Base-by-base conservation (phyloP, 2,329 filamentous ascomycete species). In the Cytospora piceicola region DNA sequence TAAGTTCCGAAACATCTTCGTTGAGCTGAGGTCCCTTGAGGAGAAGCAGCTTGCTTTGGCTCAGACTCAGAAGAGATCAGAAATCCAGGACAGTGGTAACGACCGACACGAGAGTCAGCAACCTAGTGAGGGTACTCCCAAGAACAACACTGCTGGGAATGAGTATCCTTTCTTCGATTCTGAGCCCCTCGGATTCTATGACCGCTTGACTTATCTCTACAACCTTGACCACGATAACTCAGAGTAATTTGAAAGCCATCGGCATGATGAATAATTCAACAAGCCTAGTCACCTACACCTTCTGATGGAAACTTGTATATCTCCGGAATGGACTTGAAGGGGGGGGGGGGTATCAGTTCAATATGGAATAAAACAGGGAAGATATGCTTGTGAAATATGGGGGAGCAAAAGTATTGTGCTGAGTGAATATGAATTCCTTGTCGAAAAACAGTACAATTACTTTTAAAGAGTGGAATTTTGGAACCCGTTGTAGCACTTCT, bases 11-110 rank as follows among this genome's bases (percentile, higher is more conserved):
- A 32, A 30, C 4, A 63, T 63, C 17, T 27, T 2, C 5, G 61
- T 34, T 24, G 61, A 63, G 54, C 30, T 63, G 9, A 39, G n/a
- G 2, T 51, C 27, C 53, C 46, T 63, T 27, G 30, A 57, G 22
- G 6, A 3, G 9, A 9, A 8, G 15, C 30, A 57, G 27, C 4
- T 9, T 12, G 42, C 49, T 11, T 29, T 20, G 11, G 42, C 22
- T 29, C 1, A 3, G 12, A 17, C 17, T n/a, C 24, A 11, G 17
- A 12, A 42, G 15, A 7, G 7, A 20, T 20, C 29, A 15, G 6
- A 9, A 6, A n/a, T 12, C 14, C 36, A 12, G 15, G 36, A 14
- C 22, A 17, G 24, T 3, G n/a, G 22, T 17, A 27, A 4, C 29
- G 14, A 51, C n/a, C 5, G 1, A 27, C 14, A 54, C 27, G 36